Percentiles rank a stretch among this genome's conserved stretches.
phyloP scores from a whole-genome alignment of 768 basidiomycete genomes.

The Tephrocybe sp. region DNA sequence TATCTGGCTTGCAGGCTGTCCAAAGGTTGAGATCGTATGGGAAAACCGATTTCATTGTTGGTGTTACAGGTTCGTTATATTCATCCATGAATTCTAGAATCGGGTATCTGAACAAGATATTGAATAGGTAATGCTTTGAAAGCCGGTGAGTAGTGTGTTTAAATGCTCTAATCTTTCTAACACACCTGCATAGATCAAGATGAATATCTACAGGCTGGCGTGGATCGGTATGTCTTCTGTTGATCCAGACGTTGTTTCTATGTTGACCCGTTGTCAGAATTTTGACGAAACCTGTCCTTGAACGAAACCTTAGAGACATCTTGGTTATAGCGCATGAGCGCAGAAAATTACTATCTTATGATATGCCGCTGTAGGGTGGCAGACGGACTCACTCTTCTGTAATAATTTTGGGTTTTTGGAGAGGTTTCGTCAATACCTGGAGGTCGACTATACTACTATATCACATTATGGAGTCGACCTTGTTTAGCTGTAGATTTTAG shows the following conservation, averaged over 20 bases:
- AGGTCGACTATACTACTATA: no score
- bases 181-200: slow-evolving; percentile 56
- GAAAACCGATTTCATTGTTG: slow-evolving; percentile 76
- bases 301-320: slow-evolving; percentile 47
- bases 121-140: slow-evolving; percentile 49
- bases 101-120: neutral
- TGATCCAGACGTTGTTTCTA: neutral
- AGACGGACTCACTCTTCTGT: no score
- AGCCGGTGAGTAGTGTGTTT: slow-evolving; percentile 33
- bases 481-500: no score
- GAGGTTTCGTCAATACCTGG: no score
- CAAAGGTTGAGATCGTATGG: slow-evolving; percentile 61
- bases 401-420: no score
- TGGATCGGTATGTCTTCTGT: slow-evolving; percentile 54
- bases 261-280: slow-evolving; percentile 41
- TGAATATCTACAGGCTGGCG: slow-evolving; percentile 74
- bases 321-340: slow-evolving; percentile 43
- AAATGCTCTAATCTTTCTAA: neutral
- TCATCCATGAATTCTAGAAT: neutral
- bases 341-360: slow-evolving; percentile 30
- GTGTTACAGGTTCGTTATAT: slow-evolving; percentile 58
- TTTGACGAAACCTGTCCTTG: slow-evolving; percentile 77
- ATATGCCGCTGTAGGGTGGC: slow-evolving; percentile 9
- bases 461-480: no score
- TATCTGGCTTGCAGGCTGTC: slow-evolving; percentile 72